These are phyloP conservation scores for Amyloporia xantha DNA, from an alignment of 768 basidiomycete species.

Conservation along the genomic window DNA sequence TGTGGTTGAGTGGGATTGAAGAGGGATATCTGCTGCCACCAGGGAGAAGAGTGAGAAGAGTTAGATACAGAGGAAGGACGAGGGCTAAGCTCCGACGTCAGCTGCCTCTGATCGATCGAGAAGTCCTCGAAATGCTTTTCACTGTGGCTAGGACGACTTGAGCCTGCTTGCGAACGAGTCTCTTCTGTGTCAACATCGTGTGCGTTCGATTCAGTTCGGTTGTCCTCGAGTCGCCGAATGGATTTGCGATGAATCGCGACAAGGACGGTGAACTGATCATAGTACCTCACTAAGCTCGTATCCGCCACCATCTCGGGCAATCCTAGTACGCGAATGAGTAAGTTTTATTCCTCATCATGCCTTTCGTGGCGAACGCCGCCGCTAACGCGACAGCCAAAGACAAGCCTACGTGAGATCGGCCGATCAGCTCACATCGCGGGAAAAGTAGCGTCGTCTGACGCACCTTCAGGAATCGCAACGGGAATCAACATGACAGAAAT, in stretches of 20 bases:
- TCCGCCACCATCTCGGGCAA: slow-evolving; percentile 99
- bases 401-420: slow-evolving; percentile 49
- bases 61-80: slow-evolving; percentile 28
- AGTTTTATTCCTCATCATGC: slow-evolving; percentile 96
- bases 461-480: slow-evolving; percentile 82
- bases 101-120: slow-evolving; percentile 70
- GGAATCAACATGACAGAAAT: slow-evolving; percentile 91
- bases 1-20: slow-evolving; percentile 13
- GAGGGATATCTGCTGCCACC: slow-evolving; percentile 24
- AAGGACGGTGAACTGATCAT: slow-evolving; percentile 96
- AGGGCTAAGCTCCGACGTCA: slow-evolving; percentile 36
- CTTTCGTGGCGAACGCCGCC: slow-evolving; percentile 92
- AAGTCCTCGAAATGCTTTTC: slow-evolving; percentile 66
- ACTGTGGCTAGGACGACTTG: slow-evolving; percentile 9
- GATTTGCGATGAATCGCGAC: slow-evolving; percentile 94
- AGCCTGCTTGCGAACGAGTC: background rate
- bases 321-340: slow-evolving; percentile 91
- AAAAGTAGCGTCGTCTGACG: no score
- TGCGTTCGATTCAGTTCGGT: slow-evolving; percentile 65
- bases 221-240: slow-evolving; percentile 69
- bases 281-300: slow-evolving; percentile 86
- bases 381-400: slow-evolving; percentile 96
- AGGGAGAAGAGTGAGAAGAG: slow-evolving; percentile 27
- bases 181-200: slow-evolving; percentile 26
- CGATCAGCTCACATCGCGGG: slow-evolving; percentile 8